A percentile compares a stretch with the other conserved stretches of the same genome.
Conservation (phyloP, 768 basidiomycete genomes). For the Russula emetica region DNA sequence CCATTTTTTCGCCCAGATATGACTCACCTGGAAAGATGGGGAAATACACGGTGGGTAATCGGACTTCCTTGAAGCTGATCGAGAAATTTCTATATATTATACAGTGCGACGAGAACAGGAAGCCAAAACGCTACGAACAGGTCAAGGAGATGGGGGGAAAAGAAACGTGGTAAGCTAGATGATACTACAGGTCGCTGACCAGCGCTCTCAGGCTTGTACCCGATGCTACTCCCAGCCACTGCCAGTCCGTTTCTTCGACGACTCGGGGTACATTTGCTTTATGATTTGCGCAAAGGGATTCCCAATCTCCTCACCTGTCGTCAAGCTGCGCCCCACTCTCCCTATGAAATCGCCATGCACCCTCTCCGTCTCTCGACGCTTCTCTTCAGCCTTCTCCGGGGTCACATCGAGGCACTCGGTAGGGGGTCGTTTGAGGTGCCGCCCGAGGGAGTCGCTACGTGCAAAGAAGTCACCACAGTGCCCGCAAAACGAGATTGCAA, state of each 20-base stretch:
- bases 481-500: background rate
- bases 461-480: conserved; percentile 12
- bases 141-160: background rate
- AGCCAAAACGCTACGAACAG: background rate
- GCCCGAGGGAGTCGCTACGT: background rate
- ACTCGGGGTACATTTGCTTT: background rate
- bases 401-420: background rate
- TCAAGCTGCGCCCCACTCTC: background rate
- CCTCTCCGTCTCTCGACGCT: background rate
- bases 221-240: background rate
- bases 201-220: background rate
- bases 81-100: background rate
- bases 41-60: background rate
- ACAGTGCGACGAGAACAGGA: background rate
- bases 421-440: background rate
- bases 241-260: background rate
- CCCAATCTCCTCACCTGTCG: background rate
- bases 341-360: background rate
- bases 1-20: too few species aligned
- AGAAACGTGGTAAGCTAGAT: too few species aligned
- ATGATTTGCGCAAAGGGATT: background rate
- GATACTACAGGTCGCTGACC: too few species aligned
- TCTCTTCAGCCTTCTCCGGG: background rate
- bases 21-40: background rate
- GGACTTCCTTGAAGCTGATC: background rate